These are phyloP conservation scores for Tylopilus felleus DNA, from an alignment of 768 basidiomycete species.

Conservation along the genomic window DNA sequence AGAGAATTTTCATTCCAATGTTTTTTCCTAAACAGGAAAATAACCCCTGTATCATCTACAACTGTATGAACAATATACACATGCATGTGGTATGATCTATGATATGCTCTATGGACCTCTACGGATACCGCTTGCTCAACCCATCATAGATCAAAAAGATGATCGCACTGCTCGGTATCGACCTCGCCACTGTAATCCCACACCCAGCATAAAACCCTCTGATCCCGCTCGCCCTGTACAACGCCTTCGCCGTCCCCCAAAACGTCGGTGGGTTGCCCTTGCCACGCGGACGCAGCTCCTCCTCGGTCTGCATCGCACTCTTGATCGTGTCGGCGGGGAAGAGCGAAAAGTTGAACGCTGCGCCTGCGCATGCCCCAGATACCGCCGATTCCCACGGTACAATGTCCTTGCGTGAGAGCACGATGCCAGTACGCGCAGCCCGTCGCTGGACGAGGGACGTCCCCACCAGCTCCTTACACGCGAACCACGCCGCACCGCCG, in stretches of 20 bases:
- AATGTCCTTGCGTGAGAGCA: conserved; percentile 45
- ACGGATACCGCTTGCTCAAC: conserved; percentile 52
- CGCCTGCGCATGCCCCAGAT: conserved; percentile 83
- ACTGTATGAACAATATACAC: background rate
- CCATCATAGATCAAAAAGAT: conserved; percentile 93
- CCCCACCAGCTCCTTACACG: conserved; percentile 77
- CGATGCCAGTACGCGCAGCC: conserved; percentile 19
- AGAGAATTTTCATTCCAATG: background rate
- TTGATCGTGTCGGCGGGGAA: conserved; percentile 97
- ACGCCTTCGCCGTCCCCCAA: conserved; percentile 56
- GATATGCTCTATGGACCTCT: conserved; percentile 2
- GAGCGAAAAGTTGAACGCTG: conserved; percentile 79
- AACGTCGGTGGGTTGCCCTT: conserved; percentile 41
- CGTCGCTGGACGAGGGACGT: conserved; percentile 55
- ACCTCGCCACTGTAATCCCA: conserved; percentile 82
- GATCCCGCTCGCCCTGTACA: conserved; percentile 75
- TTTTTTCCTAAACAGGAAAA: background rate
- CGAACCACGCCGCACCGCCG: conserved; percentile 89
- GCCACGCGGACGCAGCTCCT: conserved; percentile 67
- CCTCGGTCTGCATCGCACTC: conserved; percentile 91
- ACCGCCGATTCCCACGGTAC: conserved; percentile 79
- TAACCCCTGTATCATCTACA: conserved; percentile 1
- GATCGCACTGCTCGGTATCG: conserved; percentile 86
- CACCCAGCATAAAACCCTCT: conserved; percentile 89
- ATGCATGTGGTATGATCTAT: too few species aligned